A percentile compares a stretch with the other conserved stretches of the same genome.
These are phyloP conservation scores for Ilyonectria destructans DNA, from an alignment of 2,329 filamentous ascomycete species.

Conservation along the genomic window DNA sequence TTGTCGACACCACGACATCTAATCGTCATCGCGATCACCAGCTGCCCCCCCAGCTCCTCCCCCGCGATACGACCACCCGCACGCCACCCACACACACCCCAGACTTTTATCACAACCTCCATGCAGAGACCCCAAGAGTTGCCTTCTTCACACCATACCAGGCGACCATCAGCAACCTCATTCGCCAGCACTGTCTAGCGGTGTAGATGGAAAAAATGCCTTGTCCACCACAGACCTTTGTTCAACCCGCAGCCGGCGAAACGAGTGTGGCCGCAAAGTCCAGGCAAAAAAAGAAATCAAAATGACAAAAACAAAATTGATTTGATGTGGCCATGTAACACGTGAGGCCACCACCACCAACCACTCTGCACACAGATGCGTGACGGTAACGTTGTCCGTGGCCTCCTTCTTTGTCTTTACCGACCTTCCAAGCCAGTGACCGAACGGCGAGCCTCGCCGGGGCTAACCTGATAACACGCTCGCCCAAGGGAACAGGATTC, in stretches of 20 bases:
- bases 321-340: conserved; percentile 13
- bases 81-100: conserved; percentile 24
- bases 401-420: conserved; percentile 18
- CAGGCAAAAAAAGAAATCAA: neutral
- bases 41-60: conserved; percentile 19
- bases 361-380: conserved; percentile 2
- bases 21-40: conserved; percentile 26
- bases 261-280: conserved; percentile 10
- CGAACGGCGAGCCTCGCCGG: conserved; percentile 10
- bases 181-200: conserved; percentile 43
- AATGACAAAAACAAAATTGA: neutral
- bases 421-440: conserved; percentile 15
- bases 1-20: conserved; percentile 28
- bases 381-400: conserved; percentile 24
- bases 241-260: conserved; percentile 1
- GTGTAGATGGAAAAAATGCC: conserved; percentile 33
- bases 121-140: conserved; percentile 20
- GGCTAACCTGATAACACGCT: conserved; percentile 1
- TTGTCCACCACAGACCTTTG: conserved; percentile 17
- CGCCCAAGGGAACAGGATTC: conserved; percentile 1
- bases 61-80: conserved; percentile 29
- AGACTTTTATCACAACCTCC: conserved; percentile 27
- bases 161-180: conserved; percentile 36
- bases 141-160: conserved; percentile 44
- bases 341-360: conserved; percentile 12